Base-by-base conservation (phyloP, 169 alveolate genomes). In the Babesia ovis region DNA sequence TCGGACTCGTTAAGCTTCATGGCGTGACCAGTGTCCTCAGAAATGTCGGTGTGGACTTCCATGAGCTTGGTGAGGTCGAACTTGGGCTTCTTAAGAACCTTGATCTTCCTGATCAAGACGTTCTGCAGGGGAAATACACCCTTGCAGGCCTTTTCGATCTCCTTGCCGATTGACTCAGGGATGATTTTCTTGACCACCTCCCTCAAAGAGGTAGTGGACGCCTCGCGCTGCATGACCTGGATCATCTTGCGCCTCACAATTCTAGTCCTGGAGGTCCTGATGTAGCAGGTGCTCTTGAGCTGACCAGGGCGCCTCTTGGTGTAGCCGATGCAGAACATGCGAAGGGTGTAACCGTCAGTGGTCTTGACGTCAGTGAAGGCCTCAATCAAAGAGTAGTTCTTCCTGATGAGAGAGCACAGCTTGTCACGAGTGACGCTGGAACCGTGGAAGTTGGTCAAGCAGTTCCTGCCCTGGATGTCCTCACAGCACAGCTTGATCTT, bases 351-450 rank as follows among this genome's bases (percentile, higher is more conserved):
- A 43, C 98, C 98, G 74, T 97, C 99, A 31, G 92, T 85, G 46
- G 99, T 97, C 90, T 95, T 96, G 67, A 96, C 98, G 60, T 97
- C 98, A 48, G 97, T 96, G 84, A 86, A 95, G 77, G 98, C 98
- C 85, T 97, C 99, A 62, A 97, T 95, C 55, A 96, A 92, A 32
- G 99, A 91, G 86, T 96, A 98, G 95, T 98, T 96, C 88, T 97
- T 97, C 85, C 98, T 91, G 61, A 97, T 93, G 81, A 97, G 90
- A 27, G 98, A 95, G 91, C 98, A 95, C 58, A 95, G 89, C 90
- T 94, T 92, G 88, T 97, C 99, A 71, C 99, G 94, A 20, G 99
- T 97, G 85, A 96, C 90, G 84, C 95, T 96, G 92, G 97, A 85
- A 35, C 99, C 99, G 81, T 97, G 96, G 93, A 97, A 96, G 91